phyloP scores from a whole-genome alignment of 352 stramenopile genomes.

The Globisporangium camurandrum region DNA sequence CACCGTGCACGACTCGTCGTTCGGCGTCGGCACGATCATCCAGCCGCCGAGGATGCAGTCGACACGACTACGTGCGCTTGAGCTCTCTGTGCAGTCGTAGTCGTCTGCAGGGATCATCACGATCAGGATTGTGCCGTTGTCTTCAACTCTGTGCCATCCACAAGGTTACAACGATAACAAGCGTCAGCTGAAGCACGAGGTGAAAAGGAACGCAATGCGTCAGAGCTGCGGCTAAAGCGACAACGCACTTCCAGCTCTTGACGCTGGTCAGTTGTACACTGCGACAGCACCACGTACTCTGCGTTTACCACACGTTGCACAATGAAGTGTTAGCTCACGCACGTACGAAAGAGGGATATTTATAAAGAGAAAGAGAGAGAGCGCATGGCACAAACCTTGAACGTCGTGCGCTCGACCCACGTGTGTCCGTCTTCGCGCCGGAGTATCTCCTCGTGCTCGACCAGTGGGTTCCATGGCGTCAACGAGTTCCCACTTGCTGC shows the following conservation, averaged over 20 bases:
- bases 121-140: conserved; percentile 52
- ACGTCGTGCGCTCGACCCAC: conserved; percentile 49
- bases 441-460: conserved; percentile 41
- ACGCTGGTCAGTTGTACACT: conserved; percentile 49
- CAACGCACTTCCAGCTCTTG: conserved; percentile 58
- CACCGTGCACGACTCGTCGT: conserved; percentile 53
- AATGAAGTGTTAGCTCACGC: too few relatives aligned
- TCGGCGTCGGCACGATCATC: conserved; percentile 49
- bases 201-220: too few relatives aligned
- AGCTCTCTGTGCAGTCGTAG: conserved; percentile 16
- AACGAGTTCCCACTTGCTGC: not conserved
- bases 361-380: not conserved
- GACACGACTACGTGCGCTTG: conserved; percentile 17
- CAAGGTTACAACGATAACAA: too few relatives aligned
- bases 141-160: conserved; percentile 48
- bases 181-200: not conserved
- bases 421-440: conserved; percentile 38
- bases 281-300: conserved; percentile 22
- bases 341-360: too few relatives aligned
- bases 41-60: conserved; percentile 66
- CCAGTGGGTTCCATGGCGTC: conserved; percentile 24
- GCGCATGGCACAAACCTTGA: conserved; percentile 21
- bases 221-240: too few relatives aligned
- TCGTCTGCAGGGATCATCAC: conserved; percentile 60
- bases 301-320: not conserved